Conservation (phyloP, 106 monocot species). For the Posidonia australis region DNA sequence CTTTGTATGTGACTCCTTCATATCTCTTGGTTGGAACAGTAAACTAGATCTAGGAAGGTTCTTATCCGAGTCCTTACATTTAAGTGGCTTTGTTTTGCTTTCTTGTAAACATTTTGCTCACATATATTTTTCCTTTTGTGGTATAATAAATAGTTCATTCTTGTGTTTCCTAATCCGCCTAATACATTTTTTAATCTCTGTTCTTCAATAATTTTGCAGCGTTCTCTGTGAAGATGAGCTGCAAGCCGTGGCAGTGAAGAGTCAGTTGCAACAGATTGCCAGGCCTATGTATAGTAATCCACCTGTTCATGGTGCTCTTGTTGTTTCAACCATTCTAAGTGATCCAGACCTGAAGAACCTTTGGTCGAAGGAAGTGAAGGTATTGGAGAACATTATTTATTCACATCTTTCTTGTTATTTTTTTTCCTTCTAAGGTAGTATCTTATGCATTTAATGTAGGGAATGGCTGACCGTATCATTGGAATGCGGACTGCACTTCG, state of each 20-base stretch:
- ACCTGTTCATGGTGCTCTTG: slow-evolving; percentile 79
- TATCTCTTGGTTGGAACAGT: no score
- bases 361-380: slow-evolving; percentile 96
- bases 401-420: background rate
- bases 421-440: background rate
- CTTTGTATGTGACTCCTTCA: no score
- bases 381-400: slow-evolving; percentile 5
- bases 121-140: background rate
- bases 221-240: slow-evolving; percentile 85
- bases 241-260: slow-evolving; percentile 95
- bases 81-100: background rate
- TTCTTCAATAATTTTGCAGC: slow-evolving; percentile 22
- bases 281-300: slow-evolving; percentile 99
- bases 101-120: background rate
- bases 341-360: slow-evolving; percentile 76
- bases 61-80: background rate
- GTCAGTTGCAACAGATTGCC: slow-evolving; percentile 95
- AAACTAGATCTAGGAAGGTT: background rate
- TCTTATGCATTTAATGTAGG: slow-evolving; percentile 30
- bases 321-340: slow-evolving; percentile 77
- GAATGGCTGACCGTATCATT: slow-evolving; percentile 96
- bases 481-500: slow-evolving; percentile 77
- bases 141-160: background rate
- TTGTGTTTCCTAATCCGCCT: background rate
- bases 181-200: background rate